These are phyloP conservation scores for Houttuynia cordata DNA, from an alignment of 164 flowering plant genomes.

Conservation along the genomic window DNA sequence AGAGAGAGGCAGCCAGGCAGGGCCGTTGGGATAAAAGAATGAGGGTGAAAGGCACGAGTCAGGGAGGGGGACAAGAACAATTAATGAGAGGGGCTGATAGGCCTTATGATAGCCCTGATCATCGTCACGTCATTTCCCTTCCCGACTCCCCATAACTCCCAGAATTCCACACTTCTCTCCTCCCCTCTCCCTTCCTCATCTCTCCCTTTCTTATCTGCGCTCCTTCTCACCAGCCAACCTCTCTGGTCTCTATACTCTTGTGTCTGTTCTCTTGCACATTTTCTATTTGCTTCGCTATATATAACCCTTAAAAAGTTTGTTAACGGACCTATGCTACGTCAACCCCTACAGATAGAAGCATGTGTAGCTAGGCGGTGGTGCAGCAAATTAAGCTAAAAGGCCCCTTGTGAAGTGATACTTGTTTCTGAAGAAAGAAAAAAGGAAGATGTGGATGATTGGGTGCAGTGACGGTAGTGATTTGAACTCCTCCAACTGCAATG, in stretches of 20 bases:
- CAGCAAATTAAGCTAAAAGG: too few species aligned
- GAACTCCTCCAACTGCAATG: too few species aligned
- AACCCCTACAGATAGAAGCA: too few species aligned
- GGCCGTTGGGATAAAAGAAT: constrained; percentile 56
- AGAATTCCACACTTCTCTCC: constrained; percentile 50
- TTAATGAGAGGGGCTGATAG: constrained; percentile 24
- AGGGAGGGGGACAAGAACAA: constrained; percentile 24
- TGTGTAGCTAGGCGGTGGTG: too few species aligned
- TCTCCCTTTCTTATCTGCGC: background rate
- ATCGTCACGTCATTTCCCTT: constrained; percentile 67
- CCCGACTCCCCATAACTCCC: constrained; percentile 50
- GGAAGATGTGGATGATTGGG: too few species aligned
- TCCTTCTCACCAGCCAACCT: constrained; percentile 3
- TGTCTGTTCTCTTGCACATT: constrained; percentile 10
- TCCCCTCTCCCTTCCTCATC: background rate
- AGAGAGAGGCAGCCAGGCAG: background rate
- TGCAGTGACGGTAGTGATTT: too few species aligned
- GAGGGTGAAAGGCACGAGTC: constrained; percentile 62
- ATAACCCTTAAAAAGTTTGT: too few species aligned
- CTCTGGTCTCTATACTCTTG: background rate
- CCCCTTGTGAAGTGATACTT: too few species aligned
- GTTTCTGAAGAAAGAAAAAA: too few species aligned
- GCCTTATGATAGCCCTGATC: constrained; percentile 36
- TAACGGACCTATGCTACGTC: too few species aligned
- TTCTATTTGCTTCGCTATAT: constrained; percentile 8